Base-by-base conservation (phyloP, 352 stramenopile genomes). In the Phytophthora pseudosyringae region DNA sequence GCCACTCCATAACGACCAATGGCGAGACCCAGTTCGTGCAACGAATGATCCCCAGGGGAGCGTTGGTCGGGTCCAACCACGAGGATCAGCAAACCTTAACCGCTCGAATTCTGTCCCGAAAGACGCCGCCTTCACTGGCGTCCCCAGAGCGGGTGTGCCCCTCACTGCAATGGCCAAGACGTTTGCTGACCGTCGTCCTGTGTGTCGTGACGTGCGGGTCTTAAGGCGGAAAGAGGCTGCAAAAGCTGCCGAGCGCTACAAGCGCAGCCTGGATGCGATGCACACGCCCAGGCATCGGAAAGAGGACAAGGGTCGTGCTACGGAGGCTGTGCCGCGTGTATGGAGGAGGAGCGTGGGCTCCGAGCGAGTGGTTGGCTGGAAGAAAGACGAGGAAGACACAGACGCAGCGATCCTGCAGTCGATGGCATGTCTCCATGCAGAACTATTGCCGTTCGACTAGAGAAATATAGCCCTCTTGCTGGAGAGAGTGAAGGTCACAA, bases 221-320 rank as follows among this genome's bases (percentile, higher is more conserved):
- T 49, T 90, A 36, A 67, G 73, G 3, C 64, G 79, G 40, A 57
- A 75, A 5, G 80, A 85, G 53, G 67, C 59, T 0, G 59, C 39
- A n/a, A 83, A 82, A n/a, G 70, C 73, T n/a, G 78, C 81, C 1
- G 64, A 75, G 21, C 67, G 65, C 18, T 89, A 87, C 64, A 76
- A 71, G 33, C 49, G 47, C 9, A 53, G 58, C 9, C 59, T 89
- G 1, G 68, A 78, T 38, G 41, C 16, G 4, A 55, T 54, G 41
- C 51, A 64, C 33, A 60, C 54, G 36, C 41, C n/a, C 21, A 36
- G 35, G 48, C 28, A 59, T 28, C 21, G n/a, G 26, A 40, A 33
- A 13, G 11, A 39, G 10, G 9, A 15, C 21, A 21, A 21, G 21
- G 21, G 21, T 21, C 21, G 21, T 21, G 21, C 21, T 21, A 21